These are phyloP conservation scores for Schizophyllum amplum DNA, from an alignment of 1,284 basidiomycete genomes.

Conservation along the genomic window DNA sequence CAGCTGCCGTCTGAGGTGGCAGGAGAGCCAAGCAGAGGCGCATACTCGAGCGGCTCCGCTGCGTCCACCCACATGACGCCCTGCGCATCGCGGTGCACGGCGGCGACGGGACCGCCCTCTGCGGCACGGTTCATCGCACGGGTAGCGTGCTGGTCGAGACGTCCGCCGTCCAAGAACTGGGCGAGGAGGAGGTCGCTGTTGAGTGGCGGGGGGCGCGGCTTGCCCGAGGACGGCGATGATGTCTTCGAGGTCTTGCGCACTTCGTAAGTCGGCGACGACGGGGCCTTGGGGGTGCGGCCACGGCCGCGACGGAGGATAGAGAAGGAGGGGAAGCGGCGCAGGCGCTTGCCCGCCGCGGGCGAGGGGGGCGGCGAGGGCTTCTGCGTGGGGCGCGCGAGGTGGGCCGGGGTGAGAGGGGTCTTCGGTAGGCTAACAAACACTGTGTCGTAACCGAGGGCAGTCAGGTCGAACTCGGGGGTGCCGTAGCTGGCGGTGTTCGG, in stretches of 20 bases:
- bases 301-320: conserved; percentile 31
- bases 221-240: conserved; percentile 8
- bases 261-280: conserved; percentile 4
- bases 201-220: conserved; percentile 37
- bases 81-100: conserved; percentile 47
- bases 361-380: conserved; percentile 20
- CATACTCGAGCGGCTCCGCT: conserved; percentile 62
- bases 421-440: conserved; percentile 54
- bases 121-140: conserved; percentile 49
- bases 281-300: conserved; percentile 16
- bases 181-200: conserved; percentile 55
- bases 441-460: conserved; percentile 53
- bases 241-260: conserved; percentile 13
- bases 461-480: conserved; percentile 44
- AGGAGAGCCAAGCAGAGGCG: conserved; percentile 36
- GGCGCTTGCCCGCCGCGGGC: conserved; percentile 12
- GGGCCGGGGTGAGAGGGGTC: conserved; percentile 33
- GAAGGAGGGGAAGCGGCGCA: conserved; percentile 38
- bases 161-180: conserved; percentile 60
- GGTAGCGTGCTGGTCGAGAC: conserved; percentile 45
- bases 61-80: conserved; percentile 65
- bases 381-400: conserved; percentile 18
- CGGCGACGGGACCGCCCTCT: conserved; percentile 26
- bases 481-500: conserved; percentile 26
- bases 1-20: not conserved